Base-by-base conservation (phyloP, 495 filamentous ascomycete species). In the Durotheca rogersii region DNA sequence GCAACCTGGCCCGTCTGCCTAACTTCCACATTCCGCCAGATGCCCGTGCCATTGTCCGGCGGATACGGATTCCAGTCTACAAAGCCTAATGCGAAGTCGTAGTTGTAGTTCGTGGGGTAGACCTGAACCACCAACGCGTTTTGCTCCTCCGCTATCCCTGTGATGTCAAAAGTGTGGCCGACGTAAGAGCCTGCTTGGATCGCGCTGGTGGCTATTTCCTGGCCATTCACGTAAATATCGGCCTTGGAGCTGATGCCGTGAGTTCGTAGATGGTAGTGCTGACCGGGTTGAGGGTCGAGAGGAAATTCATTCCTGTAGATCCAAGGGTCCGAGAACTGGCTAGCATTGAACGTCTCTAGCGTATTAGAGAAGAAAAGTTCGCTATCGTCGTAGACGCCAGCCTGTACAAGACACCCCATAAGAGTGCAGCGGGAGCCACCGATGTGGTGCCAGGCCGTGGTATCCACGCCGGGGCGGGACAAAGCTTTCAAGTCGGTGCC, bases 51-150 rank as follows among this genome's bases (percentile, higher is more conserved):
- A 41, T 79, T 78, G 42, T 81, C 78, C 0, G 76, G 70, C 0
- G 83, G 82, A 44, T 77, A 80, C 0, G 82, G 82, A 33, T 85
- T 85, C 83, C 83, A 86, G 47, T 86, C 83, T 1, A 80, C 76
- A 44, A 81, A 86, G 0, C 82, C 80, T 14, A 81, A 56, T 0
- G 75, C 80, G 36, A 85, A 72, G 46, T 86, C 81, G 18, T 74
- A 68, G 19, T 77, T 68, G 56, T 83, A 84, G 47, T 80, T 67
- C 0, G 82, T 84, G 0, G 82, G 81, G 43, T 83, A 68, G 0
- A 73, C 78, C 17, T 71, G 62, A 10, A 84, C 72, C 4, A 77
- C 65, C 10, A 86, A 33, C 0, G 73, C 77, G 56, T 85, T 85
- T 0, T 41, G 16, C 4, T 62, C 39, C 5, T 56, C 60, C 0